Base-by-base conservation (phyloP, 148 eudicot species). In the Camellia granthamiana region DNA sequence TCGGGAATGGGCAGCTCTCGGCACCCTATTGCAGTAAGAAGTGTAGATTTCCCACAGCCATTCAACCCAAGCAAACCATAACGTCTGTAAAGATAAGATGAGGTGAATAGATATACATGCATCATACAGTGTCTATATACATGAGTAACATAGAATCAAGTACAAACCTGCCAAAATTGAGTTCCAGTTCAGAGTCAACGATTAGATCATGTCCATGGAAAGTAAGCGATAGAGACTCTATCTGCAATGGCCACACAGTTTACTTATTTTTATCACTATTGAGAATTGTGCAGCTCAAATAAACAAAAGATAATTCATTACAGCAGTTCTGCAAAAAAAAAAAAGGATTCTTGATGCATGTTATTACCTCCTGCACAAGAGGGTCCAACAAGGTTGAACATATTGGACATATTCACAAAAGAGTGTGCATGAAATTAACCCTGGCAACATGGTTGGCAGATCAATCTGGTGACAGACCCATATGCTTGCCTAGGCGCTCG, bases 1-100 rank as follows among this genome's bases (percentile, higher is more conserved):
- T 92, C 98, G 2, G 99, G 99, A 77, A 96, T 94, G 1, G 99
- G 99, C 82, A 96, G 94, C 85, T 96, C 99, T 51, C 99, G 97
- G 63, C 78, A 67, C 47, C 99, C 99, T 69, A 96, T 94, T 44
- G 99, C 80, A 75, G 95, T 64, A 77, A 96, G 99, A 84, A 96
- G 97, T 41, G 99, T 96, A 67, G 99, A 96, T 84, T 96, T 96
- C 79, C 99, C 99, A 64, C 99, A 96, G 21, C 99, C 99, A 90
- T 96, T 96, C 76, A 96, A 79, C 65, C 99, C 99, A 86, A 96
- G 95, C 85, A 96, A 83, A 82, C 99, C 99, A 84, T 96, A 96
- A 23, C 99, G 99, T 80, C 99, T 96, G 82, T 16, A 85, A 49
- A 60, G 19, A 59, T 8, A 49, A 41, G 47, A 78, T 16, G 3